Percentiles rank a stretch among this genome's conserved stretches.
Conservation (phyloP, 2,329 filamentous ascomycete genomes). For the Aureobasidium sp. region DNA sequence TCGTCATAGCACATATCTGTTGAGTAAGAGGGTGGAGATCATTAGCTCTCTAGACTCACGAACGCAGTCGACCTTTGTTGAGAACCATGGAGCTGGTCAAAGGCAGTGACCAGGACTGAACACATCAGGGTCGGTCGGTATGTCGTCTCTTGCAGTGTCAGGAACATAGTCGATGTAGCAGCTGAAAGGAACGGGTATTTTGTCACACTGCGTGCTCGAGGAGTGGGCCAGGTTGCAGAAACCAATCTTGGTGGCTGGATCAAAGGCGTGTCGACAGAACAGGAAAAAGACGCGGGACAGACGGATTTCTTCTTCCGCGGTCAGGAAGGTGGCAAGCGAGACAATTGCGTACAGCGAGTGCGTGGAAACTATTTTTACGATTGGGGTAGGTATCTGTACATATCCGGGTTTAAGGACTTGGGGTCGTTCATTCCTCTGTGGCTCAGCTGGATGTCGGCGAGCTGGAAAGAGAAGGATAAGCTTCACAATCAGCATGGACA, state of each 20-base stretch:
- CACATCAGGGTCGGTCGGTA: not conserved
- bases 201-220: not conserved
- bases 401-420: not conserved
- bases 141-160: not conserved
- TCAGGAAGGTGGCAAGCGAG: not conserved
- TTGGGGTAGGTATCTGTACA: not conserved
- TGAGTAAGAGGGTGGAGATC: not conserved
- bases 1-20: constrained; percentile 6
- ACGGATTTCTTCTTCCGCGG: not conserved
- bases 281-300: not conserved
- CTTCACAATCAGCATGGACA: not conserved
- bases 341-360: not conserved
- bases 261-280: not conserved
- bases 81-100: not conserved
- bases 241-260: not conserved
- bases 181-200: not conserved
- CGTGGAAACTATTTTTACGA: constrained; percentile 1
- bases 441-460: not conserved
- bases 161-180: not conserved
- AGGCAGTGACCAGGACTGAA: not conserved
- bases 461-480: not conserved
- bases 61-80: not conserved
- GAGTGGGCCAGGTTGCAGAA: not conserved
- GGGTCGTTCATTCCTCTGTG: not conserved
- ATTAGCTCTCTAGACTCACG: not conserved